Conservation (phyloP, 805 yeast species). For the Wickerhamiella siamensis region DNA sequence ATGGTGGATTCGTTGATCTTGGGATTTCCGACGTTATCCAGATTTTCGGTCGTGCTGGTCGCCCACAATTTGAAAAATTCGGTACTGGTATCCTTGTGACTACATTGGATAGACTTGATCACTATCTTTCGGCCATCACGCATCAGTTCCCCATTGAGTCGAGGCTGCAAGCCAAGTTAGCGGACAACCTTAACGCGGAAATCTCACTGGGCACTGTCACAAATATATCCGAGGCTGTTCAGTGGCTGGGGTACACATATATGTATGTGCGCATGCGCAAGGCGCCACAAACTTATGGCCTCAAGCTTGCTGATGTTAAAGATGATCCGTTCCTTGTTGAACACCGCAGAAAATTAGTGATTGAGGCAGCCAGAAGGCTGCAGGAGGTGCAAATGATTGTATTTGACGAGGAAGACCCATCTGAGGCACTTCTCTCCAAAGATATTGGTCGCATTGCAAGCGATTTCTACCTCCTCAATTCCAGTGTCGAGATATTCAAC, state of each 20-base stretch:
- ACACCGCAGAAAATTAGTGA: constrained; percentile 60
- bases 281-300: constrained; percentile 84
- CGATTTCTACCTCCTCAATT: constrained; percentile 75
- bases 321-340: constrained; percentile 71
- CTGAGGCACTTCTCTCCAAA: constrained; percentile 60
- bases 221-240: constrained; percentile 83
- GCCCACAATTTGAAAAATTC: constrained; percentile 86
- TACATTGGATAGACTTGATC: constrained; percentile 64
- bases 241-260: constrained; percentile 97
- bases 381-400: constrained; percentile 86
- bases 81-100: constrained; percentile 93
- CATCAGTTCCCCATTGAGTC: constrained; percentile 97
- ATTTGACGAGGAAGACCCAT: constrained; percentile 59
- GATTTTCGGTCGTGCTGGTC: constrained; percentile 97
- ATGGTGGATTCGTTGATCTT: constrained; percentile 85
- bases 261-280: constrained; percentile 87
- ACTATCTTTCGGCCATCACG: constrained; percentile 73
- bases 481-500: constrained; percentile 79
- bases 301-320: constrained; percentile 71
- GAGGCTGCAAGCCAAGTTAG: constrained; percentile 55
- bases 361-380: constrained; percentile 67
- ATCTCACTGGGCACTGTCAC: constrained; percentile 92
- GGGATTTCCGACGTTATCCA: constrained; percentile 96
- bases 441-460: constrained; percentile 92
- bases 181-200: constrained; percentile 92